Conservation (phyloP, 2,329 filamentous ascomycete genomes). For the Zarea fungicola region DNA sequence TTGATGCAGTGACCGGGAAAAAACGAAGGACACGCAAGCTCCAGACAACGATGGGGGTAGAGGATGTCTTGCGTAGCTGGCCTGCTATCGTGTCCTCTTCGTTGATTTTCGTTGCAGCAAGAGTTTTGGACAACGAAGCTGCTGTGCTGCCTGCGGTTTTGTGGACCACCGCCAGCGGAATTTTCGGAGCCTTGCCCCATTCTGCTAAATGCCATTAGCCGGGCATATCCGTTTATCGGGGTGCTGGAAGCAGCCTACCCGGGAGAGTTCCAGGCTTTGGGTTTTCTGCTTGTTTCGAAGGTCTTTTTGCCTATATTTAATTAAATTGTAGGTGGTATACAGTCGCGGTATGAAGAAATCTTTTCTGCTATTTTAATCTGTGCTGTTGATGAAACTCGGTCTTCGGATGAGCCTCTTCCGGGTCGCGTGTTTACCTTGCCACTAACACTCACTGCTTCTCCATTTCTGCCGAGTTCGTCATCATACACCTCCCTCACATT, state of each 20-base stretch:
- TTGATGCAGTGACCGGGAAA: constrained; percentile 8
- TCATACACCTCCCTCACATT: background rate
- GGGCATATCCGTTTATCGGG: constrained; percentile 8
- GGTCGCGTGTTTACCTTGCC: constrained; percentile 9
- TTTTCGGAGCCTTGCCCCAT: constrained; percentile 7
- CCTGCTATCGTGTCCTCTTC: constrained; percentile 16
- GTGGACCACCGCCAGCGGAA: constrained; percentile 8
- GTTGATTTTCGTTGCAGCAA: constrained; percentile 11
- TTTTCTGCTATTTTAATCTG: too few species aligned
- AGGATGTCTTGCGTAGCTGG: constrained; percentile 12
- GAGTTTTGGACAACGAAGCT: constrained; percentile 9
- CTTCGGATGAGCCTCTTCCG: too few species aligned
- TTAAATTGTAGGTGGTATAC: too few species aligned
- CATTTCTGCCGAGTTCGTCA: background rate
- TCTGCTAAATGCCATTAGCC: constrained; percentile 6
- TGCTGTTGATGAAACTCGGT: too few species aligned
- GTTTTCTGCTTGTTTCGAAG: too few species aligned
- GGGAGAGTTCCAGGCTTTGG: too few species aligned
- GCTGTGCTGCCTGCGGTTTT: constrained; percentile 9
- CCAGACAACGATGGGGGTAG: constrained; percentile 14
- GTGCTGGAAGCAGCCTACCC: constrained; percentile 1
- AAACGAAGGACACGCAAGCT: constrained; percentile 11
- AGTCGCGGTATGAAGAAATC: too few species aligned
- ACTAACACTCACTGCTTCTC: background rate
- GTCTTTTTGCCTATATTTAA: too few species aligned